Base-by-base conservation (phyloP, 176 grass and related monocot species). In the Paspalum notatum region DNA sequence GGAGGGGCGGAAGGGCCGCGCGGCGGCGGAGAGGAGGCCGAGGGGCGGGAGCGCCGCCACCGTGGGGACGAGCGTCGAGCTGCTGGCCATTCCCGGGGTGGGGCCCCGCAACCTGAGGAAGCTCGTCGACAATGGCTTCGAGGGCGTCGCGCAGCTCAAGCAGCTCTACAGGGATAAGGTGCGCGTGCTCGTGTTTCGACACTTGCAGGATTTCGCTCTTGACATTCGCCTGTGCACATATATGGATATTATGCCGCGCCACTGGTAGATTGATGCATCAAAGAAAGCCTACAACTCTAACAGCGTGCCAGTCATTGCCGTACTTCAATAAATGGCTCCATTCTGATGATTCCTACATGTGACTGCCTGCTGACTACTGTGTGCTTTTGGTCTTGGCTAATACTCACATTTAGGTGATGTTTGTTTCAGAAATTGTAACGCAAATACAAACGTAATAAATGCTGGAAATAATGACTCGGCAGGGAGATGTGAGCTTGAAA, bases 151-250 rank as follows among this genome's bases (percentile, higher is more conserved):
- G 15, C 92, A 99, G 77, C 96, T 99, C 67, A 99, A 99, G 86
- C 90, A 99, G 65, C 89, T 99, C 18, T 99, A 99, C 47, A 89
- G 71, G 63, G 89, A 95, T 86, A 99, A 99, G 96, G 96, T 99
- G 69, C 9, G 51, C 22, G n/a, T 5, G 49, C 20, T 55, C 43
- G 21, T 55, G 62, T 67, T 67, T 79, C 8, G 20, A 32, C 13
- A 7, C 59, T 12, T 48, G 13, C 11, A 63, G 16, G 56, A 37
- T 44, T 52, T 42, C 32, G 9, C 12, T 60, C 47, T 11, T 40
- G 6, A 32, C 70, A 39, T 78, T 49, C 45, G 2, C 17, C 17
- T 41, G 26, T 2, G 27, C 3, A n/a, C n/a, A n/a, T n/a, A n/a
- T n/a, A 20, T 41, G 24, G 38, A 13, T 55, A 25, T 53, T 62